Base-by-base conservation (phyloP, 2,329 filamentous ascomycete genomes). In the Aspergillus vadensis region DNA sequence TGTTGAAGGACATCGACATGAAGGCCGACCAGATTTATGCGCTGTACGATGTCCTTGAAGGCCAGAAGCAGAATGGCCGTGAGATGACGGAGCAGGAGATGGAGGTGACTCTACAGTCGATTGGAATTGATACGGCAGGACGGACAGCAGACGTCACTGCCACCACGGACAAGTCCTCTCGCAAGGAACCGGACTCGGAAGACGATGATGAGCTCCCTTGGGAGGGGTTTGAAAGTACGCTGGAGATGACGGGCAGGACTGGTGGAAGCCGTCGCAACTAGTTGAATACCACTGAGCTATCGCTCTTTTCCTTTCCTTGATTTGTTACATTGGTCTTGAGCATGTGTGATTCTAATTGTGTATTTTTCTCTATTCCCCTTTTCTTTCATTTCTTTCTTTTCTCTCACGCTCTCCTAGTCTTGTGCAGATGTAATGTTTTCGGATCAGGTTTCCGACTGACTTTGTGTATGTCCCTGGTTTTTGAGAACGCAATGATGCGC, bases 1-100 rank as follows among this genome's bases (percentile, higher is more conserved):
- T 92, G 19, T 79, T 89, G 44, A 82, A 82, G 62, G 82, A 85
- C 55, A 85, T 92, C 23, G 89, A 92, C 69, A 82, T 84, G 69
- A 92, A 93, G 76, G 86, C 87, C 25, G 88, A 91, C 63, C 90
- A 93, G 74, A 88, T 96, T 44, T 96, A 96, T 76, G 85, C 86
- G 44, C 81, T 96, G 14, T 91, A 93, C 68, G 92, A 96, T 73
- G 91, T 95, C 1, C 81, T 95, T 0, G 91, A 94, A 75, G 91
- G 89, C 5, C 90, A 93, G 73, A 91, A 90, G 77, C 81, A 81
- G 36, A 82, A 83, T 2, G 86, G 86, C 0, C 84, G 86, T 69
- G 81, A 83, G 64, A 88, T 90, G 82, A 84, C 80, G 1, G 82
- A 85, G 65, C 83, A 86, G 19, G 83, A 87, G 68, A 79, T 88